Evolutionary conservation across 768 basidiomycete species (phyloP), one percentile per base, ranked within the genome.

Genomic region (Tylopilus subfusipes): DNA sequence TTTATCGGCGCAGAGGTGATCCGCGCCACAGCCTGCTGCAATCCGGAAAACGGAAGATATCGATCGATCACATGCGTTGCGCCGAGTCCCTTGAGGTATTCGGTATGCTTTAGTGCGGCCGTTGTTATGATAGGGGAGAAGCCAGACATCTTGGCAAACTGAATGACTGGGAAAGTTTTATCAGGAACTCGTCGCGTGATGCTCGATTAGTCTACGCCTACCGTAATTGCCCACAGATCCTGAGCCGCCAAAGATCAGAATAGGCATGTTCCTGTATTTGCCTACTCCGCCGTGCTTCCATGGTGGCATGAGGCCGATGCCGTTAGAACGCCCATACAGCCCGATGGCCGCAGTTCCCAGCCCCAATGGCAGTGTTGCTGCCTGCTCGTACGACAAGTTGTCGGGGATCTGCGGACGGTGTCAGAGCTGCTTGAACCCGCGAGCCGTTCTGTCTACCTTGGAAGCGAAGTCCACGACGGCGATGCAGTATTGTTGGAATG

Each of bases 191-290:
- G 42, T 58, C 56, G 56, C 27, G 36, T 34, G 25, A 44, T 13
- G 12, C 13, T 42, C 50, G 52, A 60, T 53, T 27, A 27, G 40
- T 53, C 53, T 50, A 44, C 55, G 58, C 72, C 58, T 65, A 77
- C 80, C 76, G 29, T 69, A 76, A 71, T 81, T 78, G 36, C 81
- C 80, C 3, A 80, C 76, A 36, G 78, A 79, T 42, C 74, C 74
- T 25, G 74, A 63, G 6, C 80, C 80, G 30, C 80, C 81, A 18
- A 79, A 64, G 49, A 82, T 73, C 30, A 82, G 53, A 40, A 81
- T 72, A 1, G 80, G 74, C 48, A 72, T 72, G 5, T 71, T 77
- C 34, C 65, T 65, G 58, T 80, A 79, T 42, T 73, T 77, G 38
- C 73, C 75, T 22, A 60, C 60, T 52, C 71, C 72, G 19, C 65